Percentiles rank a stretch among this genome's conserved stretches.
phyloP scores from a whole-genome alignment of 2,329 filamentous ascomycete genomes.

The Clarireedia paspali region DNA sequence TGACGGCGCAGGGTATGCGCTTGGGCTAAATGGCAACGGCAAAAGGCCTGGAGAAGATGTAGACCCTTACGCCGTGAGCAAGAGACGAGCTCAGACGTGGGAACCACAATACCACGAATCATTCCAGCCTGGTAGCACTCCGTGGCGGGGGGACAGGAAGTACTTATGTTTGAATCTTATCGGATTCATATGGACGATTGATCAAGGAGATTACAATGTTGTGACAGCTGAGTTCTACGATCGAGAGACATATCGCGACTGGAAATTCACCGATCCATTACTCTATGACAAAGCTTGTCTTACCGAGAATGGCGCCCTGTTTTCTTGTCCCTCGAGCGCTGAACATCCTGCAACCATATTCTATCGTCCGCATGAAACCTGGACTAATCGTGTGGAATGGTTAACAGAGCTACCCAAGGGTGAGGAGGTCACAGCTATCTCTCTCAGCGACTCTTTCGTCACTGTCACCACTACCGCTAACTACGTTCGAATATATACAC shows the following conservation, averaged over 20 bases:
- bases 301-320: constrained; percentile 75
- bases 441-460: constrained; percentile 83
- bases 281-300: constrained; percentile 94
- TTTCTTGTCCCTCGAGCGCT: constrained; percentile 67
- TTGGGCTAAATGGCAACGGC: constrained; percentile 52
- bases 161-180: constrained; percentile 91
- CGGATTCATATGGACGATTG: constrained; percentile 93
- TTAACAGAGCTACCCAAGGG: constrained; percentile 77
- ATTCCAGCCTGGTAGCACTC: constrained; percentile 91
- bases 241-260: constrained; percentile 82
- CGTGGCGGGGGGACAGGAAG: constrained; percentile 89
- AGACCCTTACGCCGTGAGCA: constrained; percentile 37
- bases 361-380: constrained; percentile 93
- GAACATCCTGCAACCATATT: constrained; percentile 72
- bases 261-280: constrained; percentile 95
- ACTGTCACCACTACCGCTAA: constrained; percentile 80
- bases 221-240: constrained; percentile 98
- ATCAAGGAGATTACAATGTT: constrained; percentile 88
- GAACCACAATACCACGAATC: constrained; percentile 66
- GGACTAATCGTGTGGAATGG: constrained; percentile 79
- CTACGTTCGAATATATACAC: constrained; percentile 87
- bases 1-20: constrained; percentile 82
- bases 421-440: constrained; percentile 83
- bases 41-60: constrained; percentile 49
- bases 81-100: constrained; percentile 26